These are phyloP conservation scores for Phanerochaete sordida DNA, from an alignment of 768 basidiomycete genomes.

Conservation along the genomic window DNA sequence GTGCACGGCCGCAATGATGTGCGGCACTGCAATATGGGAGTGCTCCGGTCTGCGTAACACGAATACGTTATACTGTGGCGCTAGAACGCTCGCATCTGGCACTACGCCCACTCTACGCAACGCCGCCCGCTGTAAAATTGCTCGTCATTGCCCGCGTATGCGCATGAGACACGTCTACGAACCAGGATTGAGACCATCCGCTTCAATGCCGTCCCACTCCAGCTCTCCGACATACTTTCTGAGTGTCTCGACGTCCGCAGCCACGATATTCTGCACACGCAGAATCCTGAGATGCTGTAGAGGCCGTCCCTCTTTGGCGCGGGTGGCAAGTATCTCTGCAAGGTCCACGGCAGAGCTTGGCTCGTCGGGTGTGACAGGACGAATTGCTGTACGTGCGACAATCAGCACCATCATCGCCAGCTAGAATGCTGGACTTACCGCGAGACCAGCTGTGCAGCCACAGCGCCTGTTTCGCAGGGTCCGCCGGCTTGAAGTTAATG, in stretches of 20 bases:
- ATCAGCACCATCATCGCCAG: background rate
- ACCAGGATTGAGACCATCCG: too few species aligned
- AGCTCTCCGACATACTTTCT: background rate
- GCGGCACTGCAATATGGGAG: too few species aligned
- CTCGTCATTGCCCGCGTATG: too few species aligned
- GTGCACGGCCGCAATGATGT: too few species aligned
- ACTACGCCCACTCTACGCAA: too few species aligned
- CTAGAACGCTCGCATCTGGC: too few species aligned
- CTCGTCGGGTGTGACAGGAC: background rate
- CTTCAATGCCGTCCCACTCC: background rate
- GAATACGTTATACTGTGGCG: too few species aligned
- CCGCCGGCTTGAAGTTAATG: background rate
- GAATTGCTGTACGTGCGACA: background rate
- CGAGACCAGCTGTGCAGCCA: background rate
- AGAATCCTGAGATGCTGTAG: background rate
- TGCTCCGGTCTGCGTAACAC: too few species aligned
- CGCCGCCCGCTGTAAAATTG: too few species aligned
- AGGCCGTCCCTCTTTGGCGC: background rate
- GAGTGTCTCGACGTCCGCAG: background rate
- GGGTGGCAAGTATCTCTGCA: background rate
- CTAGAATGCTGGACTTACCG: background rate
- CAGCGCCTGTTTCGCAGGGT: background rate
- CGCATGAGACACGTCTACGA: too few species aligned
- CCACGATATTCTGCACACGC: background rate
- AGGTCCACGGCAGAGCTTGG: background rate